Percentiles rank a stretch among this genome's conserved stretches.
Evolutionary conservation across 2,329 filamentous ascomycete species (phyloP).

Genomic region (Calonectria pseudoreteaudii): DNA sequence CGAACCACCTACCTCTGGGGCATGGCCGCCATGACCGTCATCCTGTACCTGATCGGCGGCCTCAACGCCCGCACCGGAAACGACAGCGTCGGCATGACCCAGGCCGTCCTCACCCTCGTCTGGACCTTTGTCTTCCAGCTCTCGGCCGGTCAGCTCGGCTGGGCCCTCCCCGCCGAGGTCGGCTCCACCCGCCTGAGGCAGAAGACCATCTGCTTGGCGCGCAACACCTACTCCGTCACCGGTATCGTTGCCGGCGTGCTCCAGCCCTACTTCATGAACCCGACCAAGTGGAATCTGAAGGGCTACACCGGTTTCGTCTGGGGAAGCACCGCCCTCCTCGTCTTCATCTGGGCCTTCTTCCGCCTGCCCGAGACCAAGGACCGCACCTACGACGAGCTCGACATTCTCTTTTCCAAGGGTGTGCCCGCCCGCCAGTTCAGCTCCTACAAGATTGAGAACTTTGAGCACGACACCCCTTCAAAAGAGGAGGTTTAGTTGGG

Average conservation of each 20-base stretch:
- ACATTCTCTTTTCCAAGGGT: constrained; percentile 59
- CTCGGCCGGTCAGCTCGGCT: constrained; percentile 51
- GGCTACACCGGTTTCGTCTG: constrained; percentile 54
- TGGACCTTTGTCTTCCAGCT: constrained; percentile 51
- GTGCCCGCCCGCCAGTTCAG: constrained; percentile 33
- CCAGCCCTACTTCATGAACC: constrained; percentile 53
- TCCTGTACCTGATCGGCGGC: constrained; percentile 56
- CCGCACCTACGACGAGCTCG: constrained; percentile 40
- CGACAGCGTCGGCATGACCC: constrained; percentile 45
- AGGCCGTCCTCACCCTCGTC: constrained; percentile 50
- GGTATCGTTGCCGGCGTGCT: constrained; percentile 41
- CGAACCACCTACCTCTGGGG: constrained; percentile 58
- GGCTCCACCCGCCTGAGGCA: constrained; percentile 47
- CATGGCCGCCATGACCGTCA: constrained; percentile 52
- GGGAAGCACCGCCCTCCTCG: constrained; percentile 39
- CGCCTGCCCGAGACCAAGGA: constrained; percentile 60
- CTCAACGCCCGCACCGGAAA: constrained; percentile 50
- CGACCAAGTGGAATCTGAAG: constrained; percentile 51
- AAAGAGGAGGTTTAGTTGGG: constrained; percentile 7
- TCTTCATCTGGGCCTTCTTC: constrained; percentile 55
- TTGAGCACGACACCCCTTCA: neutral
- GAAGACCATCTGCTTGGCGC: constrained; percentile 48
- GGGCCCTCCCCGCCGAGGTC: constrained; percentile 49
- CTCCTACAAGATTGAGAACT: constrained; percentile 24
- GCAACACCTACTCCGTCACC: constrained; percentile 41